These are phyloP conservation scores for Populus deltoides DNA, from an alignment of 345 rosid genomes.

Conservation along the genomic window DNA sequence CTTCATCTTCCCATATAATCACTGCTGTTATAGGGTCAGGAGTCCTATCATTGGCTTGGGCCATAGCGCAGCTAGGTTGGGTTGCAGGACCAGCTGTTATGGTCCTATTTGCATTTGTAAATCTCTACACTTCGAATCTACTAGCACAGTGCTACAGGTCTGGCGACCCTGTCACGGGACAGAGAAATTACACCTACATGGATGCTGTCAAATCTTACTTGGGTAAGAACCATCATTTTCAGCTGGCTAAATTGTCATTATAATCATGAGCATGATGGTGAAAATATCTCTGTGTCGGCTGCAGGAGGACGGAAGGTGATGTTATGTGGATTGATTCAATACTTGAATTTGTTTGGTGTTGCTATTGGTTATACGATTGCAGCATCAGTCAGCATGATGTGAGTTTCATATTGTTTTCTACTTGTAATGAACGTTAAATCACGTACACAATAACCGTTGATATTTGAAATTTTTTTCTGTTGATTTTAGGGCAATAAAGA, in stretches of 20 bases:
- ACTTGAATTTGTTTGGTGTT: slow-evolving; percentile 45
- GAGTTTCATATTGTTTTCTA: slow-evolving; percentile 6
- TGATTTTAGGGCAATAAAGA: slow-evolving; percentile 62
- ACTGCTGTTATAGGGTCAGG: slow-evolving; percentile 59
- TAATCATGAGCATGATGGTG: neutral
- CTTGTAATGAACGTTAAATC: too few species aligned
- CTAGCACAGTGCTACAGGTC: slow-evolving; percentile 43
- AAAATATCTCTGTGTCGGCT: neutral
- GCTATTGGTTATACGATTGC: slow-evolving; percentile 55
- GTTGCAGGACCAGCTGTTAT: slow-evolving; percentile 41
- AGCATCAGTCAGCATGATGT: slow-evolving; percentile 57
- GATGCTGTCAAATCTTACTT: slow-evolving; percentile 48
- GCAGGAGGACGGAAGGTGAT: slow-evolving; percentile 42
- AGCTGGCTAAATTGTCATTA: neutral
- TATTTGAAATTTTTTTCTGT: neutral
- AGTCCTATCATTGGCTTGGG: slow-evolving; percentile 51
- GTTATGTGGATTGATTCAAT: slow-evolving; percentile 45
- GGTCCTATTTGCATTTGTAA: slow-evolving; percentile 46
- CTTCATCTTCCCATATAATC: slow-evolving; percentile 43
- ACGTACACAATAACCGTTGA: too few species aligned
- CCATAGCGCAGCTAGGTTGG: slow-evolving; percentile 55
- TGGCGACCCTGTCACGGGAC: slow-evolving; percentile 44
- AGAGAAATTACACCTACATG: slow-evolving; percentile 49
- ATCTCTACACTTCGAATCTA: slow-evolving; percentile 39
- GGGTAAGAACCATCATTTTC: slow-evolving; percentile 19